A percentile compares a stretch with the other conserved stretches of the same genome.
Evolutionary conservation across 441 rosid genomes (phyloP).

Genomic region (Pelargonium fulgidum): DNA sequence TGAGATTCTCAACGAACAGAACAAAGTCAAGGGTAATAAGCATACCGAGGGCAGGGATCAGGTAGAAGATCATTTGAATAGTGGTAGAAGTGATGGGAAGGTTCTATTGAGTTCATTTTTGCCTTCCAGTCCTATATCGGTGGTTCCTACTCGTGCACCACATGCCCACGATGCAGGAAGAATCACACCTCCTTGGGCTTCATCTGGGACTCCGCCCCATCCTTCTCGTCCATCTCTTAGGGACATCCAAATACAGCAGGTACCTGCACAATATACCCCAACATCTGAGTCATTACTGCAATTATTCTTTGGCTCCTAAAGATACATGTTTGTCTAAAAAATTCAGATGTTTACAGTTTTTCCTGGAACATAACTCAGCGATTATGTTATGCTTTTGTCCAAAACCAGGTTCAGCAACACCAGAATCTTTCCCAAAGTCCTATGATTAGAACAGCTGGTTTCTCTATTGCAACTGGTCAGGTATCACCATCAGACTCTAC

Average conservation of each 20-base stretch:
- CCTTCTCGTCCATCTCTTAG: slow-evolving; percentile 77
- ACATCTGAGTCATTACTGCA: too few relatives aligned
- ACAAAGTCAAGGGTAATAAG: slow-evolving; percentile 42
- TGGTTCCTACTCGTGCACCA: slow-evolving; percentile 34
- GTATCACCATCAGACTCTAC: slow-evolving; percentile 85
- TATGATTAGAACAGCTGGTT: slow-evolving; percentile 68
- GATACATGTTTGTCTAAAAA: too few relatives aligned
- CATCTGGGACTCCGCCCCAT: slow-evolving; percentile 69
- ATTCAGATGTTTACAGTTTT: not conserved
- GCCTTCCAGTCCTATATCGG: slow-evolving; percentile 73
- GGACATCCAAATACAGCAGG: slow-evolving; percentile 98
- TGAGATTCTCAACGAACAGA: slow-evolving; percentile 89
- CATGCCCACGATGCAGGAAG: slow-evolving; percentile 53
- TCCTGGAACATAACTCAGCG: not conserved
- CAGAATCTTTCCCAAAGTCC: slow-evolving; percentile 62
- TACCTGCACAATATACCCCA: slow-evolving; percentile 1
- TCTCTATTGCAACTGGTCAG: slow-evolving; percentile 51
- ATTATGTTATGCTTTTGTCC: not conserved
- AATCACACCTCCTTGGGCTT: slow-evolving; percentile 85
- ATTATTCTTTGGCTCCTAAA: too few relatives aligned
- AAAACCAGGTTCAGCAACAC: slow-evolving; percentile 50
- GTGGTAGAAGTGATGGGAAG: slow-evolving; percentile 47
- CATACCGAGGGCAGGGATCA: slow-evolving; percentile 33
- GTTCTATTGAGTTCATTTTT: slow-evolving; percentile 58
- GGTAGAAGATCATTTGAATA: slow-evolving; percentile 35